phyloP scores from a whole-genome alignment of 179 eudicot genomes.

The Patellifolia procumbens region DNA sequence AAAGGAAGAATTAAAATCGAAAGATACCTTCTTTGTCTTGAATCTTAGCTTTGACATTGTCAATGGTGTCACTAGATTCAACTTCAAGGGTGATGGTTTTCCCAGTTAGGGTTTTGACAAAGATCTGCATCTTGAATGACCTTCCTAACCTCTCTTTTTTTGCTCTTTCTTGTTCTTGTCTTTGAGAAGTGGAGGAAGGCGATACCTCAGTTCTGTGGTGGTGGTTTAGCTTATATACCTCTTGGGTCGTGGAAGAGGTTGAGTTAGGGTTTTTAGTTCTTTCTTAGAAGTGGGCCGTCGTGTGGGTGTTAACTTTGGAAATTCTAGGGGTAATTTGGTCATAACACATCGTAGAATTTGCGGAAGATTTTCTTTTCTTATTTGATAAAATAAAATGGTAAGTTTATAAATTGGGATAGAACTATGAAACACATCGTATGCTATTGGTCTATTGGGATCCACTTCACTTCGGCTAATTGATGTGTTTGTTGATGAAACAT shows the following conservation, averaged over 20 bases:
- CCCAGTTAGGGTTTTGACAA: slow-evolving; percentile 48
- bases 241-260: neutral
- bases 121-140: slow-evolving; percentile 40
- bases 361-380: too few relatives aligned
- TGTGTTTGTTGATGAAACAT: too few relatives aligned
- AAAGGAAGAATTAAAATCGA: neutral
- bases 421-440: too few relatives aligned
- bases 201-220: neutral
- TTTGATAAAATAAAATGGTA: too few relatives aligned
- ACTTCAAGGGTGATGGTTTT: slow-evolving; percentile 49
- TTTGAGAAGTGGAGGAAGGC: slow-evolving; percentile 30
- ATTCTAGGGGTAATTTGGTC: too few relatives aligned
- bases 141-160: slow-evolving; percentile 15
- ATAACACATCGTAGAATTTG: too few relatives aligned
- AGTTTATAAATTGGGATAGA: too few relatives aligned
- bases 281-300: too few relatives aligned
- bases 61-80: slow-evolving; percentile 45
- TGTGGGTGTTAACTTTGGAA: too few relatives aligned
- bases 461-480: too few relatives aligned
- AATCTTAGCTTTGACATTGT: slow-evolving; percentile 47
- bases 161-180: neutral
- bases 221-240: slow-evolving; percentile 4
- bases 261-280: slow-evolving; percentile 18
- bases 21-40: slow-evolving; percentile 51
- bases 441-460: too few relatives aligned